A percentile compares a stretch with the other conserved stretches of the same genome.
These are phyloP conservation scores for Rhodamnia argentea DNA, from an alignment of 345 rosid genomes.

Conservation along the genomic window DNA sequence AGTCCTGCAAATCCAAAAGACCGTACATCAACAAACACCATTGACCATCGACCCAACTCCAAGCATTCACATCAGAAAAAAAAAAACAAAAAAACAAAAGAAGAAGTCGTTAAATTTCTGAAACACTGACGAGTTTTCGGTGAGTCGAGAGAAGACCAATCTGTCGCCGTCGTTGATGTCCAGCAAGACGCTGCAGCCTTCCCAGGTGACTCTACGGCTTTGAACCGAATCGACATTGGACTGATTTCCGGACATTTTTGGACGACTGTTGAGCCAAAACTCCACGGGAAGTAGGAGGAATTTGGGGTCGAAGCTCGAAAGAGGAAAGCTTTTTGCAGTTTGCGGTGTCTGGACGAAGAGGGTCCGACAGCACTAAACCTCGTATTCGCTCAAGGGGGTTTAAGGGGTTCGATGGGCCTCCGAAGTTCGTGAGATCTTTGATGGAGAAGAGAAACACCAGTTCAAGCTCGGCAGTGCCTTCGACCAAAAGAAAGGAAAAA, in stretches of 20 bases:
- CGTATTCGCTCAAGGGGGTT: neutral
- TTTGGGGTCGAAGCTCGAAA: neutral
- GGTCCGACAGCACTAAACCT: neutral
- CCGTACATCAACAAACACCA: neutral
- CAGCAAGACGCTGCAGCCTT: slow-evolving; percentile 90
- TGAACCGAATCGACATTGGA: neutral
- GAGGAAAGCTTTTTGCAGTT: neutral
- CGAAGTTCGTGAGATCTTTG: neutral
- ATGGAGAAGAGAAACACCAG: neutral
- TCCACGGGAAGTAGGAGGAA: neutral
- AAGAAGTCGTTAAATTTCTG: neutral
- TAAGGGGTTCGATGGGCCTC: neutral
- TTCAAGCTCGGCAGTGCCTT: neutral
- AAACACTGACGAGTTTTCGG: slow-evolving; percentile 62
- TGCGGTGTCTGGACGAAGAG: neutral
- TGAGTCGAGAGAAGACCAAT: slow-evolving; percentile 81
- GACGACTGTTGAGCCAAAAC: neutral
- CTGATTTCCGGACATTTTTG: neutral
- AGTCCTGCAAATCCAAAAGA: slow-evolving; percentile 19
- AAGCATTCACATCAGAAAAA: neutral
- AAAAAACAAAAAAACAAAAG: neutral
- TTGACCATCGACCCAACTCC: neutral
- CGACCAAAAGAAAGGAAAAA: too few species aligned
- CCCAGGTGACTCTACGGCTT: slow-evolving; percentile 62
- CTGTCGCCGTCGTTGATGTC: slow-evolving; percentile 98